Base-by-base conservation (phyloP, 208 protist genomes). In the Trypanosoma lewisi region DNA sequence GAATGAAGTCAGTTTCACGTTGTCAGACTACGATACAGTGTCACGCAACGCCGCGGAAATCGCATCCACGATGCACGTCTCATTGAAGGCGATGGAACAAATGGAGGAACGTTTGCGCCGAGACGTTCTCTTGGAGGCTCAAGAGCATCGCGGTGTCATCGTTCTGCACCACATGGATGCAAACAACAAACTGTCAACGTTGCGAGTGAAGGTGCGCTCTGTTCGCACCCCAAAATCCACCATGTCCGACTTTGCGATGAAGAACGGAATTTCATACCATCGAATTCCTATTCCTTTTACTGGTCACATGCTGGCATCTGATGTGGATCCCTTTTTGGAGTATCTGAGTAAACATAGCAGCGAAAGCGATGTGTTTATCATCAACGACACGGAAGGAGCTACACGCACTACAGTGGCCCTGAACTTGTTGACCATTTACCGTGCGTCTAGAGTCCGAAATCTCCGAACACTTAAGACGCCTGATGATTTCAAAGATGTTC, bases 21-120 rank as follows among this genome's bases (percentile, higher is more conserved):
- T 95, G 21, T 56, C 75, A 16, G 89, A 95, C 67, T 89, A 86
- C 72, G 82, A 82, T 67, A 62, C 45, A 5, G 63, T 63, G 16
- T 33, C 57, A 5, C 52, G 77, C 52, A 63, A 58, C 1, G 52
- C 69, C 19, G 28, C 28, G n/a, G 64, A 70, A 16, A 36, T 59
- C 19, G 86, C 82, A 30, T 85, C 72, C 28, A 91, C 89, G 45
- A 95, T 95, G 89, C 89, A 95, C 73, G 80, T 79, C 12, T 93
- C 89, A 12, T n/a, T 85, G 51, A 56, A 86, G 34, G 76, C 69
- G 19, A 91, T 95, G 41, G 85, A 95, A 70, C 81, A 95, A 73
- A 91, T 95, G 30, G 85, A 95, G 71, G 89, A 95, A 44, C 89
- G 89, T 31, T 73, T 95, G 27, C 73, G 85, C 14, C 68, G 80